Percentiles rank a stretch among this genome's conserved stretches.
Conservation (phyloP, 2,329 filamentous ascomycete species). For the Phyllosticta citribraziliensis region DNA sequence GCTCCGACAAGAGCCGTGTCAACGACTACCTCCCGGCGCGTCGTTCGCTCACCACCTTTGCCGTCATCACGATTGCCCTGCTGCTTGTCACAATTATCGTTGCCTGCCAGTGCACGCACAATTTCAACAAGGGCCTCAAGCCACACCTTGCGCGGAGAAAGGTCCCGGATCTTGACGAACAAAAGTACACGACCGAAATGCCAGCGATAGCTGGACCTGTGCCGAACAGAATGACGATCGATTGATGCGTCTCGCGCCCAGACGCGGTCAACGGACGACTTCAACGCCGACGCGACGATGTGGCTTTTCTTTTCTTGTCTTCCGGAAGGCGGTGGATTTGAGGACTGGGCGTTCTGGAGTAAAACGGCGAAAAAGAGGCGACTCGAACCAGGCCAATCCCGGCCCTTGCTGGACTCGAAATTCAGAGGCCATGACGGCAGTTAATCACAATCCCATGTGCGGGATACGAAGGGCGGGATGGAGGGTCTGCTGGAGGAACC, state of each 20-base stretch:
- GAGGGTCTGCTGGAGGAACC: neutral
- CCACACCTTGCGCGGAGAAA: slow-evolving; percentile 63
- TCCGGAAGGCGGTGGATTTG: neutral
- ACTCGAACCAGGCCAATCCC: neutral
- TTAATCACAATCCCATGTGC: neutral
- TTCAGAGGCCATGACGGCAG: neutral
- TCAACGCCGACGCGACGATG: neutral
- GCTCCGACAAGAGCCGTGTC: slow-evolving; percentile 37
- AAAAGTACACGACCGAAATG: slow-evolving; percentile 38
- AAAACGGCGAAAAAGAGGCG: slow-evolving; percentile 2
- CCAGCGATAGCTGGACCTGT: slow-evolving; percentile 36
- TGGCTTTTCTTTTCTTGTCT: neutral
- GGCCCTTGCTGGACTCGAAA: neutral
- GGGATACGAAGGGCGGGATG: neutral
- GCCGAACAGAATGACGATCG: slow-evolving; percentile 34
- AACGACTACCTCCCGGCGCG: slow-evolving; percentile 65
- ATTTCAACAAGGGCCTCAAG: slow-evolving; percentile 86
- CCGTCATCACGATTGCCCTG: slow-evolving; percentile 80
- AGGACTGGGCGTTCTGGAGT: slow-evolving; percentile 7
- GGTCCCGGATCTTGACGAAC: slow-evolving; percentile 39
- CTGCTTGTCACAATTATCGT: slow-evolving; percentile 83
- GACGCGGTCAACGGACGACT: neutral
- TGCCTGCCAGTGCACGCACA: slow-evolving; percentile 76
- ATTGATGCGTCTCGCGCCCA: slow-evolving; percentile 14
- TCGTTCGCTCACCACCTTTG: slow-evolving; percentile 84